These are phyloP conservation scores for Escallonia herrerae DNA, from an alignment of 129 eudicot genomes.

Conservation along the genomic window DNA sequence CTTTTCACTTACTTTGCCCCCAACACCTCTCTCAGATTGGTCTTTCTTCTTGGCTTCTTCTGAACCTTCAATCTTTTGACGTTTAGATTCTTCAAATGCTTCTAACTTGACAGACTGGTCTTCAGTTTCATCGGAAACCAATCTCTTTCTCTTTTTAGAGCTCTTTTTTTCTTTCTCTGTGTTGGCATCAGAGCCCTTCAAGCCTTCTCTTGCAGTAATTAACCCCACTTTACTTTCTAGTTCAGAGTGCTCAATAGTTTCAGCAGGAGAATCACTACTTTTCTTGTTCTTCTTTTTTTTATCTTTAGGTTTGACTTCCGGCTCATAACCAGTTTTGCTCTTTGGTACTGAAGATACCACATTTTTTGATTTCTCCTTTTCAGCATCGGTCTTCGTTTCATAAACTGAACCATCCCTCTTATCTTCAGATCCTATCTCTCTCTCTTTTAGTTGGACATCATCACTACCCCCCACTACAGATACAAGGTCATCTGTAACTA, in stretches of 20 bases:
- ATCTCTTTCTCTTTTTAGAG: conserved; percentile 54
- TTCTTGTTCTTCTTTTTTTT: conserved; percentile 13
- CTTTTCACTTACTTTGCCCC: conserved; percentile 4
- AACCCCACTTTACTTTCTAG: conserved; percentile 1
- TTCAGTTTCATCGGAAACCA: conserved; percentile 33
- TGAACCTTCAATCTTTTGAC: conserved; percentile 32
- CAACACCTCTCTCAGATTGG: background rate
- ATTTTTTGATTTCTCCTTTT: no score
- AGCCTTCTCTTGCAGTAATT: no score
- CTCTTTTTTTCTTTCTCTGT: conserved; percentile 34
- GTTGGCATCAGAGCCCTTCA: no score
- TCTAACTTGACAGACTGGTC: conserved; percentile 20
- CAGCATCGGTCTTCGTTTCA: no score
- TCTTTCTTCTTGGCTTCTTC: conserved; percentile 23
- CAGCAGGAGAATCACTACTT: conserved; percentile 7
- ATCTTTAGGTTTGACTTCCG: conserved; percentile 15
- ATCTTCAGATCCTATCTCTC: no score
- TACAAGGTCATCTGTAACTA: no score
- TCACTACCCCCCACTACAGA: no score
- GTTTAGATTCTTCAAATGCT: conserved; percentile 41
- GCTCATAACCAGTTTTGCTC: conserved; percentile 2
- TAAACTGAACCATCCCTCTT: no score
- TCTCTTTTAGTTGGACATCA: no score
- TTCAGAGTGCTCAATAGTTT: background rate
- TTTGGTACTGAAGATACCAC: no score